A percentile compares a stretch with the other conserved stretches of the same genome.
Evolutionary conservation across 345 rosid species (phyloP).

Genomic region (Gossypium thurberi): DNA sequence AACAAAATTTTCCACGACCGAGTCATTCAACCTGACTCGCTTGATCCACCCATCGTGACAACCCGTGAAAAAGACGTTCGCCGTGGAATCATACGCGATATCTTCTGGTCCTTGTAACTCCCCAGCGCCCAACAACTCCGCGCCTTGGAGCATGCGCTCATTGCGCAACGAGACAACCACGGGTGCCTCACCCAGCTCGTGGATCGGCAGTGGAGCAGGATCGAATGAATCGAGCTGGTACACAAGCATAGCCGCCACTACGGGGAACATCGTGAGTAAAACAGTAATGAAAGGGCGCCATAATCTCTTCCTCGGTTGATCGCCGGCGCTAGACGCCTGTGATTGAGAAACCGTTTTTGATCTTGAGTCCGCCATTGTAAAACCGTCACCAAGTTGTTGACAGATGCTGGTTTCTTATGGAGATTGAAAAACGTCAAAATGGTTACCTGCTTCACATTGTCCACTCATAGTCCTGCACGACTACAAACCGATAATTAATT

Average conservation of each 20-base stretch:
- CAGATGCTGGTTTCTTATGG: neutral
- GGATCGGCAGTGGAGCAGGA: slow-evolving; percentile 41
- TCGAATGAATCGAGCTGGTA: slow-evolving; percentile 47
- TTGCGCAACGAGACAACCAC: slow-evolving; percentile 19
- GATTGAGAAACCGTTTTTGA: neutral
- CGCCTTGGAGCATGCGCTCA: slow-evolving; percentile 31
- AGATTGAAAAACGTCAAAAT: neutral
- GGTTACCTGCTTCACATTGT: too few species aligned
- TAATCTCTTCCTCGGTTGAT: neutral
- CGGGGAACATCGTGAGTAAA: slow-evolving; percentile 21
- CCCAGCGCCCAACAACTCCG: slow-evolving; percentile 43
- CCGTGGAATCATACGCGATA: slow-evolving; percentile 34
- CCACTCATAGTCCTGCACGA: too few species aligned
- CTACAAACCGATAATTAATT: too few species aligned
- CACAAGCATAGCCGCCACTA: slow-evolving; percentile 26
- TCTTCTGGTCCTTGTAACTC: slow-evolving; percentile 55
- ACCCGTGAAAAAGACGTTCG: slow-evolving; percentile 44
- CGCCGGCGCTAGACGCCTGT: neutral
- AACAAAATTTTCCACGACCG: slow-evolving; percentile 50
- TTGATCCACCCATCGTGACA: slow-evolving; percentile 84
- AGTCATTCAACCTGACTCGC: slow-evolving; percentile 45
- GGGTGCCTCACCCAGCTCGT: slow-evolving; percentile 20
- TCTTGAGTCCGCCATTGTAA: neutral
- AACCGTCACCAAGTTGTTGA: neutral
- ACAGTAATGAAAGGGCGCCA: slow-evolving; percentile 9